Conservation (phyloP, 805 yeast genomes). For the Candida krabiensis region DNA sequence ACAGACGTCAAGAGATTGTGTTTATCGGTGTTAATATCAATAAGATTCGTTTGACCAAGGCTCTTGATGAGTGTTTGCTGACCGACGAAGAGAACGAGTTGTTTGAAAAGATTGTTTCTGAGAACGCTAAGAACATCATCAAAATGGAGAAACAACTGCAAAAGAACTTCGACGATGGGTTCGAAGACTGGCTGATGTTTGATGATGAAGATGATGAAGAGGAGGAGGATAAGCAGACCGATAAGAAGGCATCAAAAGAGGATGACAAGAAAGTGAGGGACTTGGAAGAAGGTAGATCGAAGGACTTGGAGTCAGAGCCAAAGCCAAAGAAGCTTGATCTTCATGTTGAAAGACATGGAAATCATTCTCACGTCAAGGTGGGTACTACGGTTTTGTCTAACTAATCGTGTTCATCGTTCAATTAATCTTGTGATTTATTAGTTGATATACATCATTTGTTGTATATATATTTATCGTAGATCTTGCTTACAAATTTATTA, state of each 20-base stretch:
- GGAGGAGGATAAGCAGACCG: background rate
- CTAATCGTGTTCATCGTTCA: too few species aligned
- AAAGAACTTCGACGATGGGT: constrained; percentile 39
- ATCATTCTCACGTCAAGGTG: constrained; percentile 3
- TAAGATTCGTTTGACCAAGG: constrained; percentile 27
- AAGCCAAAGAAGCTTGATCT: background rate
- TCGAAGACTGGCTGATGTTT: constrained; percentile 39
- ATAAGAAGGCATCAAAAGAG: background rate
- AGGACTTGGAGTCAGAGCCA: background rate
- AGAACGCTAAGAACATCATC: constrained; percentile 29
- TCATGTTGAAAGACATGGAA: constrained; percentile 1
- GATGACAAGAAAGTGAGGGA: too few species aligned
- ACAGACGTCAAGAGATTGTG: constrained; percentile 46
- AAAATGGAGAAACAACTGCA: constrained; percentile 34
- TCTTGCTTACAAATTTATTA: too few species aligned
- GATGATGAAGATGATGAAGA: constrained; percentile 3
- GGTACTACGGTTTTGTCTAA: too few species aligned
- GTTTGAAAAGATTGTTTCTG: constrained; percentile 29
- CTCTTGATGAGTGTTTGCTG: constrained; percentile 39
- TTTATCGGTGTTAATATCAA: constrained; percentile 42
- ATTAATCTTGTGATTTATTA: too few species aligned
- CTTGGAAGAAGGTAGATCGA: too few species aligned
- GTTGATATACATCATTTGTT: too few species aligned
- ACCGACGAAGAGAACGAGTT: constrained; percentile 37
- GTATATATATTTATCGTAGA: too few species aligned